phyloP scores from a whole-genome alignment of 202 grass and related monocot genomes.

The Carex sylvatica region DNA sequence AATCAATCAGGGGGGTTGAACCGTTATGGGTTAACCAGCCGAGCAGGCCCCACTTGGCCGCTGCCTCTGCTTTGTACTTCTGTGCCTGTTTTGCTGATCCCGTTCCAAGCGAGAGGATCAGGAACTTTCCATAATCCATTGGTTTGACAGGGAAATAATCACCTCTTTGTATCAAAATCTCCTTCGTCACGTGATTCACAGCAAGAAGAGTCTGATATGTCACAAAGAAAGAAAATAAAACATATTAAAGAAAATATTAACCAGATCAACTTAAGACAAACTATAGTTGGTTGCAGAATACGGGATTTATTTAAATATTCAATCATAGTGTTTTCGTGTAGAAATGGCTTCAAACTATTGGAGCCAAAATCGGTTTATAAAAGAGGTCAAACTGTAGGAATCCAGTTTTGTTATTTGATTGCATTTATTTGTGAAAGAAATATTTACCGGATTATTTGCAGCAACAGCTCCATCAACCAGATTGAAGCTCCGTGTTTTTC shows the following conservation, averaged over 20 bases:
- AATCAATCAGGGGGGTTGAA: constrained; percentile 42
- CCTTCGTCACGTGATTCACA: constrained; percentile 41
- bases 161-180: constrained; percentile 30
- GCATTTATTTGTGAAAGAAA: background rate
- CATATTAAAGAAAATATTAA: background rate
- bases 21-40: constrained; percentile 42
- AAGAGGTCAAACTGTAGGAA: background rate
- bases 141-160: constrained; percentile 37
- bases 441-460: constrained; percentile 63
- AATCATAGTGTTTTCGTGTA: too few relatives aligned
- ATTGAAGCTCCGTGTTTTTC: constrained; percentile 36
- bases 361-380: background rate
- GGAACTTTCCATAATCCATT: constrained; percentile 36
- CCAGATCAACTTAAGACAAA: too few relatives aligned
- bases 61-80: constrained; percentile 23
- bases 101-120: constrained; percentile 51
- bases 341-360: background rate
- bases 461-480: constrained; percentile 60
- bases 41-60: constrained; percentile 44
- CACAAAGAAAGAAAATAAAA: background rate
- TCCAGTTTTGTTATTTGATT: background rate
- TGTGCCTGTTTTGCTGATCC: constrained; percentile 41
- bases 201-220: constrained; percentile 46
- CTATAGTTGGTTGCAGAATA: background rate
- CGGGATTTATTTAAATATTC: background rate